Evolutionary conservation across 2,329 filamentous ascomycete genomes (phyloP).

Genomic region (Monosporascus sp.): DNA sequence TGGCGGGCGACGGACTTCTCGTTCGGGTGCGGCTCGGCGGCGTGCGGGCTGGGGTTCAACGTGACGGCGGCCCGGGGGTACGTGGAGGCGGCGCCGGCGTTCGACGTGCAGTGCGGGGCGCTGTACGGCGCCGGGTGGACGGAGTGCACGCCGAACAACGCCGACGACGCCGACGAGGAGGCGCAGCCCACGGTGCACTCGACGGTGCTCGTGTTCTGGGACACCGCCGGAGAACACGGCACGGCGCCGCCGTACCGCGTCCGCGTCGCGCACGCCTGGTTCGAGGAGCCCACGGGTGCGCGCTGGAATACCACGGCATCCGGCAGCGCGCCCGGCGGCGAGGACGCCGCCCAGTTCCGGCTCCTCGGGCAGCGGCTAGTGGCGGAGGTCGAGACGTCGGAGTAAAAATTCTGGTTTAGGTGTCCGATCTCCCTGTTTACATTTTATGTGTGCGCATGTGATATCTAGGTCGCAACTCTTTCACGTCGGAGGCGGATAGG

Average conservation of each 20-base stretch:
- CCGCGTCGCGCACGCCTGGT: not conserved
- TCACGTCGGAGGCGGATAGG: too few relatives aligned
- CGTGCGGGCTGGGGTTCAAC: slow-evolving; percentile 1
- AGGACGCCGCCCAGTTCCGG: not conserved
- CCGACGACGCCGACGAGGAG: not conserved
- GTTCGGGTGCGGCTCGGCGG: not conserved
- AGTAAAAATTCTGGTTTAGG: not conserved
- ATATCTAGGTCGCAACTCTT: too few relatives aligned
- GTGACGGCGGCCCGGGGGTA: not conserved
- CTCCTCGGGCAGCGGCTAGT: not conserved
- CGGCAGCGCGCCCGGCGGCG: not conserved
- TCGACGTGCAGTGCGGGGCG: slow-evolving; percentile 2
- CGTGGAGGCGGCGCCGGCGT: not conserved
- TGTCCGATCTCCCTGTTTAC: not conserved
- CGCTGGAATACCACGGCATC: not conserved
- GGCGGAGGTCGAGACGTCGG: not conserved
- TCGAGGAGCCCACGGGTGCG: not conserved
- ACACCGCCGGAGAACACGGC: not conserved
- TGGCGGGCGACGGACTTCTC: not conserved
- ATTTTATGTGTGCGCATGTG: too few relatives aligned
- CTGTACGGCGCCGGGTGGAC: not conserved
- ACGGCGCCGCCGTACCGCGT: not conserved
- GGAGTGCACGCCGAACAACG: not conserved
- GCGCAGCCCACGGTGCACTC: not conserved
- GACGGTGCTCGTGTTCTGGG: not conserved